phyloP scores from a whole-genome alignment of 345 rosid genomes.

The Nephelium lappaceum region DNA sequence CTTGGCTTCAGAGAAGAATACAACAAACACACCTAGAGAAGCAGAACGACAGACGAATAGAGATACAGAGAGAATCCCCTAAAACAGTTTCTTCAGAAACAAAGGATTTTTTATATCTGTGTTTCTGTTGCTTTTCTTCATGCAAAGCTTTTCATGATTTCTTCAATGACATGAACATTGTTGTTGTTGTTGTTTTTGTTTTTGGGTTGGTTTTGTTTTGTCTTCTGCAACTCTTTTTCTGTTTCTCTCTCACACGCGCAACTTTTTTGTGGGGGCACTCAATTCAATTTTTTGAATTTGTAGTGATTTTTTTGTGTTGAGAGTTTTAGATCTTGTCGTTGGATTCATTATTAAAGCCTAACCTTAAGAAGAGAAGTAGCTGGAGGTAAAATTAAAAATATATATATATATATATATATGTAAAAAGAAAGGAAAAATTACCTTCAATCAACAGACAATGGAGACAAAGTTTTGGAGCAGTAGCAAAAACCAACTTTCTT shows the following conservation, averaged over 20 bases:
- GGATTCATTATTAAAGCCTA: neutral
- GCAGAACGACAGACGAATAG: neutral
- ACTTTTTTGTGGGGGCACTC: neutral
- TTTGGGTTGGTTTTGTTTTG: neutral
- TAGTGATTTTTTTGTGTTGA: neutral
- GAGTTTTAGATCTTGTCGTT: conserved; percentile 19
- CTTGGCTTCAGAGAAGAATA: neutral
- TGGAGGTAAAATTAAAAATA: too few relatives aligned
- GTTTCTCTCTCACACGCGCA: neutral
- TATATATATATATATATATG: too few relatives aligned
- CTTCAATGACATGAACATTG: conserved; percentile 7
- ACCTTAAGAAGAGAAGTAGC: too few relatives aligned
- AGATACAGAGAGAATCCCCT: neutral
- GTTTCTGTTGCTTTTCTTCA: neutral
- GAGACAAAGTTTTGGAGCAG: too few relatives aligned
- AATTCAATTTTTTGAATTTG: neutral
- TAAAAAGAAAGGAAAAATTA: too few relatives aligned
- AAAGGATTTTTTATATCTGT: neutral
- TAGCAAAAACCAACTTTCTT: too few relatives aligned
- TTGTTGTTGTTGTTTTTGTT: neutral
- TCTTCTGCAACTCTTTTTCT: conserved; percentile 4
- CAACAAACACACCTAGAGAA: neutral
- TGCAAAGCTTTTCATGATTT: neutral
- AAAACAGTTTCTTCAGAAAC: neutral
- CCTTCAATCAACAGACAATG: too few relatives aligned